Conservation (phyloP, 139 green algal species). For the Parachlorella kessleri region DNA sequence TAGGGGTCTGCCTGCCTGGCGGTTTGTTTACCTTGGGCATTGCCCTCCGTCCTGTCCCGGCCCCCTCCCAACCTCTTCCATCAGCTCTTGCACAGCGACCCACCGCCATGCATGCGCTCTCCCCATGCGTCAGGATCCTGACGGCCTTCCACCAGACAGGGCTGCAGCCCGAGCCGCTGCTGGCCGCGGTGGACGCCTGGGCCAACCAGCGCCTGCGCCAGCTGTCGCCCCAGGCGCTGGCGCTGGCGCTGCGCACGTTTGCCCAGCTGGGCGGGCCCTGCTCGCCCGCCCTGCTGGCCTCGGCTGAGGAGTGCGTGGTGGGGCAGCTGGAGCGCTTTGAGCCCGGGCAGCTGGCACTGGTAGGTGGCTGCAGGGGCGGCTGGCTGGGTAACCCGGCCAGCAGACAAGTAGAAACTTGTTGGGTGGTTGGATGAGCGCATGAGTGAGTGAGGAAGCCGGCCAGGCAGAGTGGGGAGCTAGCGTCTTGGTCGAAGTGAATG, state of each 20-base stretch:
- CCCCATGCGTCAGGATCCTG: slow-evolving; percentile 9
- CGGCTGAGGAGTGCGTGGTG: slow-evolving; percentile 19
- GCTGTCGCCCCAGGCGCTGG: slow-evolving; percentile 21
- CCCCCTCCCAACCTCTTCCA: too few relatives aligned
- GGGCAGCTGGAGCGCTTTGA: slow-evolving; percentile 10
- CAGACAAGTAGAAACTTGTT: too few relatives aligned
- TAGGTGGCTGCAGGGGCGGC: too few relatives aligned
- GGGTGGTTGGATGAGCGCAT: too few relatives aligned
- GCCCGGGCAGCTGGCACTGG: slow-evolving; percentile 9
- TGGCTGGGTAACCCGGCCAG: too few relatives aligned
- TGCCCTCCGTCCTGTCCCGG: too few relatives aligned
- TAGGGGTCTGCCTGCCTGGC: too few relatives aligned
- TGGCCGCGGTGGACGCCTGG: slow-evolving; percentile 35
- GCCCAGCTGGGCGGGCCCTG: slow-evolving; percentile 29
- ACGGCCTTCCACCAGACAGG: slow-evolving; percentile 34
- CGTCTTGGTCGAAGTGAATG: too few relatives aligned
- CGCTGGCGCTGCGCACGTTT: slow-evolving; percentile 35
- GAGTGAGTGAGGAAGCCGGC: too few relatives aligned
- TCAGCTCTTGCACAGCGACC: too few relatives aligned
- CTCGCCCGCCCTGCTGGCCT: slow-evolving; percentile 12
- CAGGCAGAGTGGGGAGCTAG: too few relatives aligned
- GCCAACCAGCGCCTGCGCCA: slow-evolving; percentile 21
- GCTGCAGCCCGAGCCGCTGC: slow-evolving; percentile 26
- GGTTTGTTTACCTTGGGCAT: too few relatives aligned
- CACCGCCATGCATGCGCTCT: neutral